Evolutionary conservation across 768 basidiomycete species (phyloP), one percentile per base, ranked within the genome.

Genomic region (Inosperma sp.): DNA sequence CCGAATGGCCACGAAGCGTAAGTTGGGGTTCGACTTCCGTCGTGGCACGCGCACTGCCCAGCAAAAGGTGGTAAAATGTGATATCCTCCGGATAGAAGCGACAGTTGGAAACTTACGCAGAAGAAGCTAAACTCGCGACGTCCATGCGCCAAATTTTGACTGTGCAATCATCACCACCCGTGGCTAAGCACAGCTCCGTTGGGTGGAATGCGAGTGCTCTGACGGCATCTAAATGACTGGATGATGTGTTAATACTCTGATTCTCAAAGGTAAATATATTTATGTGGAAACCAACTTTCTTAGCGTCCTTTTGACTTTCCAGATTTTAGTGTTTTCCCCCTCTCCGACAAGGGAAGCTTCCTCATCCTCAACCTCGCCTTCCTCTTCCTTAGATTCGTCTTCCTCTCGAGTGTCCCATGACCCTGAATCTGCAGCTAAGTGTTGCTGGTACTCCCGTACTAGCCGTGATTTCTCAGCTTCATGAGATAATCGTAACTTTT

Each of bases 131-230:
- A 58, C 80, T 76, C 33, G 82, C 72, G 13, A 86, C 78, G 57
- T 95, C 90, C 72, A 92, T 80, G 50, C 90, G 79, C 96, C 96
- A 99, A 46, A 97, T 80, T 68, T 99, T 99, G 48, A 98, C 84
- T 6, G 92, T 93, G 64, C 82, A 89, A 64, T 99, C 96, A 64
- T 97, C 95, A 23, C 93, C 91, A 19, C 87, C 96, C 39, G 88
- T 92, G n/a, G 88, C 93, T 48, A 98, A 71, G 60, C 85, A 85
- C 36, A 92, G 69, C 56, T 91, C 89, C 29, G 74, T 85, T 2
- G 89, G 89, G 62, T 93, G 90, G 78, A 96, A 95, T 1, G 89
- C 84, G 19, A 98, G 73, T 6, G 90, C 85, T 47, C 94, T 83
- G 33, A 96, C 93, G 12, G 91, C 84, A 66, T 97, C 95, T 54